Conservation (phyloP, 768 basidiomycete genomes). For the Lactifluus hygrophoroides region DNA sequence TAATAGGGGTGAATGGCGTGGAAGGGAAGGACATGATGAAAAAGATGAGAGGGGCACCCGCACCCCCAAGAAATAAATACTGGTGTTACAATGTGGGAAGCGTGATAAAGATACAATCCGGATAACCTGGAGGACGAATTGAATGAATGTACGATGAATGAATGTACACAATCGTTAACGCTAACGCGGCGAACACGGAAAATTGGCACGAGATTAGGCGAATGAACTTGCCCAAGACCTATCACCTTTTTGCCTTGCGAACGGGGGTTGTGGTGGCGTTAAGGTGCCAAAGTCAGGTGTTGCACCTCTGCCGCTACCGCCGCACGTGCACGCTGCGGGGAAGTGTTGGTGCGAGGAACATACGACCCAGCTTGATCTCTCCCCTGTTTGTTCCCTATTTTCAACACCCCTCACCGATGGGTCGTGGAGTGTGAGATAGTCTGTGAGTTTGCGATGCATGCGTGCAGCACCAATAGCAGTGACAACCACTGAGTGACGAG, state of each 20-base stretch:
- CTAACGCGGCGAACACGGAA: too few relatives aligned
- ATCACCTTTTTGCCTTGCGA: background rate
- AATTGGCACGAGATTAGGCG: background rate
- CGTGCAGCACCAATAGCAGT: background rate
- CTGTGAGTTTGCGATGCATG: background rate
- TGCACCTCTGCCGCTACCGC: background rate
- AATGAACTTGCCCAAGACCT: background rate
- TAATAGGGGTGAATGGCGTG: too few relatives aligned
- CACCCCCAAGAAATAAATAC: background rate
- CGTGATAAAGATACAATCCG: too few relatives aligned
- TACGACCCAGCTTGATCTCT: background rate
- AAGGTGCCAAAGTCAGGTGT: background rate
- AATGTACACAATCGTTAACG: background rate
- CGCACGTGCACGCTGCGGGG: background rate
- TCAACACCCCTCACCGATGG: background rate
- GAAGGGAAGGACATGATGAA: too few relatives aligned
- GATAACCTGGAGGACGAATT: background rate
- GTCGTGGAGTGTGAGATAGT: background rate
- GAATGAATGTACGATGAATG: too few relatives aligned
- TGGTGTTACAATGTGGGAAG: too few relatives aligned
- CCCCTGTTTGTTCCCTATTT: background rate
- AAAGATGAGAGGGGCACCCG: too few relatives aligned
- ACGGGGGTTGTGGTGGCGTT: background rate
- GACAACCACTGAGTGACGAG: background rate
- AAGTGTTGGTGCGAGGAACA: background rate